Conservation (phyloP, 2,329 filamentous ascomycete species). For the Nothopassalora personata region DNA sequence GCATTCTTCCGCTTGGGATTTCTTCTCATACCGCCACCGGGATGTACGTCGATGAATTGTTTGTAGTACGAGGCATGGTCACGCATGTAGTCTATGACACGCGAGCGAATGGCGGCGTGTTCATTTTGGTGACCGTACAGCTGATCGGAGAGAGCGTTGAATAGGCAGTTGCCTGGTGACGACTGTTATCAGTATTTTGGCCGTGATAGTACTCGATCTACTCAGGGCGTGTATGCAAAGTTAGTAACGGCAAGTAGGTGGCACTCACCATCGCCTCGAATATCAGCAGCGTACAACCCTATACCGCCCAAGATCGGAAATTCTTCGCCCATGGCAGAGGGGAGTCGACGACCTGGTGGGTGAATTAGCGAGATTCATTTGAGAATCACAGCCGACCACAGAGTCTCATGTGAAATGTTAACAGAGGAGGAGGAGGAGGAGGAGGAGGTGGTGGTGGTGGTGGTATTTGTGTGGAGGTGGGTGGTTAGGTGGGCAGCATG, state of each 20-base stretch:
- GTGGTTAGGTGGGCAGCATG: neutral
- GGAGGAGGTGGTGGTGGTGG: neutral
- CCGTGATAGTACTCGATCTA: slow-evolving; percentile 1
- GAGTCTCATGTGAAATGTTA: neutral
- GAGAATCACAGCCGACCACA: neutral
- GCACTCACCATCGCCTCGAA: slow-evolving; percentile 58
- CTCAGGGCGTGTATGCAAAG: slow-evolving; percentile 9
- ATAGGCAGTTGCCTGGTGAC: slow-evolving; percentile 60
- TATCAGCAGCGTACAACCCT: slow-evolving; percentile 56
- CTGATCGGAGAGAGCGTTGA: slow-evolving; percentile 63
- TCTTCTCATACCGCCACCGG: slow-evolving; percentile 51
- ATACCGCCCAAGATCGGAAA: slow-evolving; percentile 53
- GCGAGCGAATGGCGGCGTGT: slow-evolving; percentile 54
- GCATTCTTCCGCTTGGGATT: slow-evolving; percentile 55
- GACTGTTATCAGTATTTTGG: slow-evolving; percentile 17
- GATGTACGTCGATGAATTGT: slow-evolving; percentile 54
- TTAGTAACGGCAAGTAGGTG: neutral
- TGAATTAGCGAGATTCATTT: slow-evolving; percentile 8
- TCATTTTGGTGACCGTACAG: slow-evolving; percentile 56
- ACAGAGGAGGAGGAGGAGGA: neutral
- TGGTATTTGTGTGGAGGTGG: neutral
- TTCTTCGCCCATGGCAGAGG: slow-evolving; percentile 34
- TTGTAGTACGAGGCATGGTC: slow-evolving; percentile 58
- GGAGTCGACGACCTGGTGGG: slow-evolving; percentile 2
- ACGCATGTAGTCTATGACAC: slow-evolving; percentile 58